phyloP scores from a whole-genome alignment of 2,329 filamentous ascomycete genomes.

The Calycina herbarum region DNA sequence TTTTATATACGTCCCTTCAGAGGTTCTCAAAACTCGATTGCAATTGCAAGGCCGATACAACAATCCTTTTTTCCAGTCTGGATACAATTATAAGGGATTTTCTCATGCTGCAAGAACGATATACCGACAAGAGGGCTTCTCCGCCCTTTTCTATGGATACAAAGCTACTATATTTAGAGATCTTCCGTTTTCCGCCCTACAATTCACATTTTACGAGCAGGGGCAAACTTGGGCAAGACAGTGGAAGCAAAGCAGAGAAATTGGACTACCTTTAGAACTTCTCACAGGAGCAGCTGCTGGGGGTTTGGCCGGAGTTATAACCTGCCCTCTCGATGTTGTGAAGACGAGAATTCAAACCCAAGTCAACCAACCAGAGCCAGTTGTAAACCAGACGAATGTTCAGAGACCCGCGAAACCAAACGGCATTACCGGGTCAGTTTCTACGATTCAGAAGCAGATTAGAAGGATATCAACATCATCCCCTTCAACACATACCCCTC shows the following conservation, averaged over 20 bases:
- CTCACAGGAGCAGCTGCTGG: slow-evolving; percentile 87
- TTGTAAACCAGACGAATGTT: slow-evolving; percentile 29
- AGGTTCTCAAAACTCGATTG: slow-evolving; percentile 95
- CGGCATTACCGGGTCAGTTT: slow-evolving; percentile 32
- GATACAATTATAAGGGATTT: slow-evolving; percentile 93
- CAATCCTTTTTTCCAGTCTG: slow-evolving; percentile 89
- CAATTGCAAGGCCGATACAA: slow-evolving; percentile 94
- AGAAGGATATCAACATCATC: slow-evolving; percentile 87
- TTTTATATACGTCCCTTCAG: slow-evolving; percentile 91
- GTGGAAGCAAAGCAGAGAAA: slow-evolving; percentile 78
- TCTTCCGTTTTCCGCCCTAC: slow-evolving; percentile 90
- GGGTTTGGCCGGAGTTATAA: slow-evolving; percentile 89
- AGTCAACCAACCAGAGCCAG: slow-evolving; percentile 51
- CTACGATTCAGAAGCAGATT: slow-evolving; percentile 47
- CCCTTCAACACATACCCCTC: slow-evolving; percentile 77
- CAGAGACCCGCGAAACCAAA: slow-evolving; percentile 26
- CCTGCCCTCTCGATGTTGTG: slow-evolving; percentile 94
- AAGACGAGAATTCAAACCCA: slow-evolving; percentile 97
- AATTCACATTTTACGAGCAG: slow-evolving; percentile 98
- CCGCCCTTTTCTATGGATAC: slow-evolving; percentile 93
- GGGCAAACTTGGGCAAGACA: slow-evolving; percentile 78
- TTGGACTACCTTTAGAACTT: slow-evolving; percentile 82
- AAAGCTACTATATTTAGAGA: slow-evolving; percentile 94
- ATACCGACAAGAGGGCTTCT: slow-evolving; percentile 74
- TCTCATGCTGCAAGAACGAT: slow-evolving; percentile 85